phyloP scores from a whole-genome alignment of 78 protist species.

The Tieghemostelium lacteum region DNA sequence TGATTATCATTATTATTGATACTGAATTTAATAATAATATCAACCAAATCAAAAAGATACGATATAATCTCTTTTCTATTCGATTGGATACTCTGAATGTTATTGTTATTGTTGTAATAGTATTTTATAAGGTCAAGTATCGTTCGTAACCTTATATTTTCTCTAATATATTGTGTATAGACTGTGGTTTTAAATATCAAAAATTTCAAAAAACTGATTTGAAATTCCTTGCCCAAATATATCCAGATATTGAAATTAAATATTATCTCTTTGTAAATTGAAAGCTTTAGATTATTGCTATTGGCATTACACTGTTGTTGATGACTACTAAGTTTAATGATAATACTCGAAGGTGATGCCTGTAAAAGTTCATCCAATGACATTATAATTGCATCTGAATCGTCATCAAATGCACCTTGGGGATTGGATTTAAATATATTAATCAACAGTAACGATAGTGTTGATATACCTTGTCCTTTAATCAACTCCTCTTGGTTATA shows the following conservation, averaged over 20 bases:
- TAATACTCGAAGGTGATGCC: background rate
- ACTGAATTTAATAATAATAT: constrained; percentile 30
- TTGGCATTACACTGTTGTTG: background rate
- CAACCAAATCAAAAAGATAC: constrained; percentile 34
- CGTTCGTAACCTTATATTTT: constrained; percentile 31
- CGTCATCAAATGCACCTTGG: background rate
- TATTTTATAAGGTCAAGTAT: constrained; percentile 50
- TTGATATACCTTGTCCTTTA: constrained; percentile 5
- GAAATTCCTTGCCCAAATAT: constrained; percentile 20
- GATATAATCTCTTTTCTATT: constrained; percentile 24
- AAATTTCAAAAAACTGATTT: constrained; percentile 26
- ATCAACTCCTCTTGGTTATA: constrained; percentile 55
- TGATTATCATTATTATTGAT: background rate
- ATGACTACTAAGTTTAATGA: background rate
- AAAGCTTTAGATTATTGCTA: background rate
- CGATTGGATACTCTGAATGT: background rate
- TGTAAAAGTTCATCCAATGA: constrained; percentile 24
- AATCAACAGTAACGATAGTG: background rate
- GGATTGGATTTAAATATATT: background rate
- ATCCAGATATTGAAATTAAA: constrained; percentile 68
- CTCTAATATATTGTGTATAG: constrained; percentile 24
- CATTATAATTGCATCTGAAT: background rate
- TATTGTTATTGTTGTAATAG: constrained; percentile 4
- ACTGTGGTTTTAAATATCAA: constrained; percentile 16
- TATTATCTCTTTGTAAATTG: constrained; percentile 25